Percentiles rank a stretch among this genome's conserved stretches.
These are phyloP conservation scores for Serendipita sp. DNA, from an alignment of 768 basidiomycete species.

Conservation along the genomic window DNA sequence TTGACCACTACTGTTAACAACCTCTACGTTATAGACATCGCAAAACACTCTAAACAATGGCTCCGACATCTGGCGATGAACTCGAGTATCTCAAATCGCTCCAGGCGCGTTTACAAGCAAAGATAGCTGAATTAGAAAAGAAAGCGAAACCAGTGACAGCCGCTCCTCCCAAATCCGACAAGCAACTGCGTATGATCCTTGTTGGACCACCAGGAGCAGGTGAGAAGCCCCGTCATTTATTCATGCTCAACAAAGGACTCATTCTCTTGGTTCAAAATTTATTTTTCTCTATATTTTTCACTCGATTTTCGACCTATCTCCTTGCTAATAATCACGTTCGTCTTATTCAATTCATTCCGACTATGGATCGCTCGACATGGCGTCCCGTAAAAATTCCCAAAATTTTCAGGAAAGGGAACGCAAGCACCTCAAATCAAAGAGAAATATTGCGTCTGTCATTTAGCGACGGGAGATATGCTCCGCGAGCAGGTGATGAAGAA, in stretches of 20 bases:
- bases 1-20: background rate
- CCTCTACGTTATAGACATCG: background rate
- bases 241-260: background rate
- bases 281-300: background rate
- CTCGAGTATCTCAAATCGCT: conserved; percentile 90
- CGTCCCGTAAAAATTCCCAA: background rate
- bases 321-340: conserved; percentile 4
- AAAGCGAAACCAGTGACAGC: conserved; percentile 35
- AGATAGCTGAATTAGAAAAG: conserved; percentile 66
- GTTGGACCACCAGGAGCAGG: conserved; percentile 96
- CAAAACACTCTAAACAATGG: conserved; percentile 4
- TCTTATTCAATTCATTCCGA: background rate
- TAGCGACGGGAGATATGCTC: conserved; percentile 98
- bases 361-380: background rate
- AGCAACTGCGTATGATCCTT: conserved; percentile 78
- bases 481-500: conserved; percentile 81
- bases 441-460: conserved; percentile 90
- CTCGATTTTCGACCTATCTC: background rate
- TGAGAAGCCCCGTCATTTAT: conserved; percentile 23
- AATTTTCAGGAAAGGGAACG: conserved; percentile 76
- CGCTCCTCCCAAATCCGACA: conserved; percentile 37
- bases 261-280: background rate
- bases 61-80: conserved; percentile 33
- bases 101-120: conserved; percentile 76
- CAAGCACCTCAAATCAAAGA: conserved; percentile 89